Base-by-base conservation (phyloP, 805 yeast species). In the Blastobotrys robertii region DNA sequence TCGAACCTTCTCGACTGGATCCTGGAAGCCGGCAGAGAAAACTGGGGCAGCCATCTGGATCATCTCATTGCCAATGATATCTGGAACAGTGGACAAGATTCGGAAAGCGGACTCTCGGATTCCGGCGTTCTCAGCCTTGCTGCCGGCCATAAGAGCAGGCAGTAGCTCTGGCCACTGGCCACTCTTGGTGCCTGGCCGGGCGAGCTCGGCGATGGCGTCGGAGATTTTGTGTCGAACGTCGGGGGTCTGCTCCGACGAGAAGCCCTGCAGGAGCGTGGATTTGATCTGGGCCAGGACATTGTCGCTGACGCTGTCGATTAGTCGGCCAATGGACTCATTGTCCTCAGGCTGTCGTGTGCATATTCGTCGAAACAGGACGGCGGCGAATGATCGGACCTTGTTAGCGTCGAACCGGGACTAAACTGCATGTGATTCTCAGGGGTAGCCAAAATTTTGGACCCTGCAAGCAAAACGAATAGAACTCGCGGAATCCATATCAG, bases 201-300 rank as follows among this genome's bases (percentile, higher is more conserved):
- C 94, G 37, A 90, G 76, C 63, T 88, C 97, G 1, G 97, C 84
- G 38, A 92, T 81, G 7, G 95, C 94, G 67, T 92, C 98, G 2
- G 96, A 80, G 39, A 92, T 67, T 58, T 90, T 92, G 62, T 90
- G 96, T 59, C 97, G 79, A 29, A 86, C 86, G 49, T 75, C 76
- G n/a, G 82, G 67, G 58, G 81, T 85, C 46, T 72, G 79, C 8
- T 77, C 60, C 2, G 75, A 59, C 28, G 56, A 46, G 54, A 90
- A 85, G 11, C 96, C 97, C 45, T 73, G 73, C 50, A 88, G 68
- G 32, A 90, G 71, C 15, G 76, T 68, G 12, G 67, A 52, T 50
- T 94, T 76, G 41, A 90, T 76, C 55, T 81, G 82, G 32, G 56
- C 60, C 46, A 76, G 70, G 2, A 79, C 81, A 5, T 69, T 73